These are phyloP conservation scores for Boletus edulis DNA, from an alignment of 768 basidiomycete genomes.

Conservation along the genomic window DNA sequence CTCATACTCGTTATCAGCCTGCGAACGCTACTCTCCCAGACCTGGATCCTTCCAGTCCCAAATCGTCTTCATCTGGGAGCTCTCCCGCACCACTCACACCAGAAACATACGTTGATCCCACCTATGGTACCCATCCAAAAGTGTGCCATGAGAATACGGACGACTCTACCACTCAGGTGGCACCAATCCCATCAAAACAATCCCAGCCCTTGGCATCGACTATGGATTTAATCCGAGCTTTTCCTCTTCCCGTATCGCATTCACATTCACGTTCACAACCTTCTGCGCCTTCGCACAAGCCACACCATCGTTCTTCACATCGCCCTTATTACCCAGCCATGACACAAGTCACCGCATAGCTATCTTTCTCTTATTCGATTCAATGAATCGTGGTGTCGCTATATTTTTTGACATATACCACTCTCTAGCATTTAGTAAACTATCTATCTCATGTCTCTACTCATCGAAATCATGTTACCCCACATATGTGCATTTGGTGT, in stretches of 20 bases:
- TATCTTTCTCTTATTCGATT: not conserved
- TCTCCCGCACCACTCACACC: conserved; percentile 34
- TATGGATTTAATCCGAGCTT: conserved; percentile 45
- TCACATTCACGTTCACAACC: conserved; percentile 20
- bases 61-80: conserved; percentile 36
- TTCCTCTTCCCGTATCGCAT: conserved; percentile 43
- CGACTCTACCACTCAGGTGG: conserved; percentile 28
- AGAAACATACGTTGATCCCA: conserved; percentile 21
- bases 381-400: conserved; percentile 28
- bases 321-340: conserved; percentile 13
- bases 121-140: conserved; percentile 20
- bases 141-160: conserved; percentile 27
- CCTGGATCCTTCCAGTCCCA: conserved; percentile 41
- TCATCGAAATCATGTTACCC: not conserved
- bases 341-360: conserved; percentile 25
- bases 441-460: conserved; percentile 1
- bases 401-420: conserved; percentile 36
- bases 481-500: not conserved
- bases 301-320: conserved; percentile 29
- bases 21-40: conserved; percentile 36
- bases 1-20: conserved; percentile 16
- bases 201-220: conserved; percentile 29
- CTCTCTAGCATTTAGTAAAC: conserved; percentile 11
- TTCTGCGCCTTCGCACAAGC: conserved; percentile 20
- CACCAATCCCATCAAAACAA: conserved; percentile 23